phyloP scores from a whole-genome alignment of 2,329 filamentous ascomycete genomes.

The Cladosporium sp. region DNA sequence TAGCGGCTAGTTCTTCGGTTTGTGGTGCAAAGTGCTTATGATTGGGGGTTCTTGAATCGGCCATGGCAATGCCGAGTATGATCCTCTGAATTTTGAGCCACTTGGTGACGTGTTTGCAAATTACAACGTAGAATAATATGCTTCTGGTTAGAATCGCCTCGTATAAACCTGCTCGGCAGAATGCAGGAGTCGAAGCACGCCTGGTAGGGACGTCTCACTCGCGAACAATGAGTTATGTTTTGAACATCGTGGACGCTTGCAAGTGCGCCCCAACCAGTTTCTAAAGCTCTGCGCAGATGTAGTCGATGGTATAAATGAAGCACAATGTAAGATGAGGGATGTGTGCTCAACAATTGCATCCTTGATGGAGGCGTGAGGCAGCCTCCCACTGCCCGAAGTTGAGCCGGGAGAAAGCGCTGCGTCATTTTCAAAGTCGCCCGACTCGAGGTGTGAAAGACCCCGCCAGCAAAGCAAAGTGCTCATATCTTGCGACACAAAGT shows the following conservation, averaged over 20 bases:
- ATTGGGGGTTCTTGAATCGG: not conserved
- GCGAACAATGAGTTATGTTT: not conserved
- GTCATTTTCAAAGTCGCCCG: constrained; percentile 17
- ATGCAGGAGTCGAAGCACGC: not conserved
- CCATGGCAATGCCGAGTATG: not conserved
- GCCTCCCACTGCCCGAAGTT: not conserved
- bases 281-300: not conserved
- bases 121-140: not conserved
- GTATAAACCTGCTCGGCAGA: not conserved
- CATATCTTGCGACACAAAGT: not conserved
- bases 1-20: not conserved
- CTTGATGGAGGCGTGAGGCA: not conserved
- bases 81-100: not conserved
- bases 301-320: not conserved
- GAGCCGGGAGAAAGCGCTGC: constrained; percentile 1
- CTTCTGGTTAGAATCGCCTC: not conserved
- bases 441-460: not conserved
- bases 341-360: not conserved
- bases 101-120: not conserved
- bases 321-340: not conserved
- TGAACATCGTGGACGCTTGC: not conserved
- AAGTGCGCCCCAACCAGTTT: not conserved
- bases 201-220: not conserved
- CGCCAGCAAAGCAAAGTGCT: constrained; percentile 8
- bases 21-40: not conserved